Evolutionary conservation across 805 yeast genomes (phyloP).

Genomic region (Saccharomycopsis babjevae): DNA sequence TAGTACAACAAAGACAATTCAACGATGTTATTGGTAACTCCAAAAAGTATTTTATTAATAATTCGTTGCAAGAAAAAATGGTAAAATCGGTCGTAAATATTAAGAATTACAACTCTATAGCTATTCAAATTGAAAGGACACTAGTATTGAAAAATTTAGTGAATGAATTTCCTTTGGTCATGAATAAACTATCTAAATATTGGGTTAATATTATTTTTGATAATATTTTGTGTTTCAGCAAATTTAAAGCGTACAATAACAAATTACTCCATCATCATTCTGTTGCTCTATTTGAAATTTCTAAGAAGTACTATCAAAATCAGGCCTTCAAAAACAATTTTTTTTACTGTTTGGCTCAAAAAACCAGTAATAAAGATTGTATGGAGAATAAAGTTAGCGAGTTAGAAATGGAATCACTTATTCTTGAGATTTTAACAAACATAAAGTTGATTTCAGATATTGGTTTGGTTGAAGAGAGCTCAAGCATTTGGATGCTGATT

Average conservation of each 20-base stretch:
- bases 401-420: background rate
- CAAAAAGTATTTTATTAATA: constrained; percentile 9
- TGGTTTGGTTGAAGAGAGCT: background rate
- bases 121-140: constrained; percentile 6
- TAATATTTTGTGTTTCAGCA: background rate
- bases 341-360: background rate
- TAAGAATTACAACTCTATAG: constrained; percentile 2
- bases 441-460: background rate
- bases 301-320: constrained; percentile 4
- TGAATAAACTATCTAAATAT: constrained; percentile 7
- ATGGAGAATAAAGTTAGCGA: background rate
- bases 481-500: constrained; percentile 5
- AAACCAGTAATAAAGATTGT: background rate
- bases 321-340: constrained; percentile 1
- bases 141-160: constrained; percentile 6
- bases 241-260: background rate
- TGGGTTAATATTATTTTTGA: constrained; percentile 6
- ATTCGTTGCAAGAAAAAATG: constrained; percentile 5
- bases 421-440: background rate
- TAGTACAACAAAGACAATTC: constrained; percentile 3
- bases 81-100: constrained; percentile 3
- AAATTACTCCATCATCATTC: constrained; percentile 1
- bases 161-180: constrained; percentile 6
- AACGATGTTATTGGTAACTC: background rate
- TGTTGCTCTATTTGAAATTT: constrained; percentile 4